A percentile compares a stretch with the other conserved stretches of the same genome.
phyloP scores from a whole-genome alignment of 495 filamentous ascomycete genomes.

The Glonium stellatum region DNA sequence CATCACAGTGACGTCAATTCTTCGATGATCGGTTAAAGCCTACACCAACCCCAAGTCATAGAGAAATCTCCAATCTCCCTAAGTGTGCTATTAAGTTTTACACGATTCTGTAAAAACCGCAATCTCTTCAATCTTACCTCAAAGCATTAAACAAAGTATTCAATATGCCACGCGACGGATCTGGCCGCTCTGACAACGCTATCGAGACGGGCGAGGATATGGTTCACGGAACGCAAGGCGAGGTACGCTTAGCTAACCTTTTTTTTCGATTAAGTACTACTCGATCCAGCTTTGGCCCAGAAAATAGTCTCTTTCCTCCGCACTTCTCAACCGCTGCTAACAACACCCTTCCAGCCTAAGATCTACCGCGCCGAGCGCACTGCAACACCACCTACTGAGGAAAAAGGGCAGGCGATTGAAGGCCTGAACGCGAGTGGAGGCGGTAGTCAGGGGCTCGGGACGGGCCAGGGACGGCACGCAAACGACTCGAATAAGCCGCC shows the following conservation, averaged over 20 bases:
- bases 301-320: background rate
- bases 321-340: background rate
- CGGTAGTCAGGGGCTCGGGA: conserved; percentile 8
- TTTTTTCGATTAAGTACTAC: background rate
- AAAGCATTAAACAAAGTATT: background rate
- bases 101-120: background rate
- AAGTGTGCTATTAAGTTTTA: too few relatives aligned
- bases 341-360: conserved; percentile 3
- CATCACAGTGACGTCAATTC: conserved; percentile 8
- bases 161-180: conserved; percentile 29
- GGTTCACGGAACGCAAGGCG: conserved; percentile 22
- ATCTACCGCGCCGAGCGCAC: conserved; percentile 18
- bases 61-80: background rate
- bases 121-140: background rate
- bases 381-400: conserved; percentile 11
- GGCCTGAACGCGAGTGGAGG: conserved; percentile 23
- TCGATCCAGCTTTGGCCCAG: too few relatives aligned
- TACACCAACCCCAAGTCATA: background rate
- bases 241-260: conserved; percentile 6
- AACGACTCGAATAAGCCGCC: conserved; percentile 12
- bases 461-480: background rate
- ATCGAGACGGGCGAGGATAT: conserved; percentile 22
- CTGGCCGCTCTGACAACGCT: conserved; percentile 24
- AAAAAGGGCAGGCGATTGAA: conserved; percentile 14
- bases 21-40: background rate